Percentiles rank a stretch among this genome's conserved stretches.
Evolutionary conservation across 306 rosid genomes (phyloP).

Genomic region (Biancaea sappan): DNA sequence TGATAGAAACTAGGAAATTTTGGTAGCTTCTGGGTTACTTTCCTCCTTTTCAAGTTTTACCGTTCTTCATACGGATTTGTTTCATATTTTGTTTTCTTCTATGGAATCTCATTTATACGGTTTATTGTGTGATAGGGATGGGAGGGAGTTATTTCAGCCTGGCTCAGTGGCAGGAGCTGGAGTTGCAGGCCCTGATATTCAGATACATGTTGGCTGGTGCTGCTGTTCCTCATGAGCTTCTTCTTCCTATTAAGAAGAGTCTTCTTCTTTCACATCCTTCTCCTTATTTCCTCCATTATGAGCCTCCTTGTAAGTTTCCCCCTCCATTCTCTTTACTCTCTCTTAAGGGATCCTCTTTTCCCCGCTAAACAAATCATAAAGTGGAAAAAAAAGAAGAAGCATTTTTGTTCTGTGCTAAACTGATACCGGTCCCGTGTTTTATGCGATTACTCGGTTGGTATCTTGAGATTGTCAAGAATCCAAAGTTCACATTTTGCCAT

Average conservation of each 20-base stretch:
- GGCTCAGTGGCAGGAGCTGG: conserved; percentile 95
- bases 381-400: neutral
- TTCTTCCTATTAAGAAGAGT: conserved; percentile 85
- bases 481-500: conserved; percentile 9
- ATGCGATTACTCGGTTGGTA: neutral
- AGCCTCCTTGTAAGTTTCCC: conserved; percentile 66
- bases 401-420: neutral
- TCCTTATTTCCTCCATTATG: conserved; percentile 57
- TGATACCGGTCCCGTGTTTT: neutral
- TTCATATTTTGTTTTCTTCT: neutral
- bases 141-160: conserved; percentile 79
- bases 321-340: neutral
- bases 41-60: conserved; percentile 30
- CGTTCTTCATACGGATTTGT: conserved; percentile 29
- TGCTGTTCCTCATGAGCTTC: conserved; percentile 88
- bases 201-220: conserved; percentile 88
- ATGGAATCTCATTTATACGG: neutral
- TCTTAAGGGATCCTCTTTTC: neutral
- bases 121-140: conserved; percentile 51
- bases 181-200: conserved; percentile 88
- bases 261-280: conserved; percentile 55
- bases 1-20: conserved; percentile 25
- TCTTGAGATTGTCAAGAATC: too few relatives aligned
- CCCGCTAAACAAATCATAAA: too few relatives aligned
- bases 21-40: conserved; percentile 25